Percentiles rank a stretch among this genome's conserved stretches.
Evolutionary conservation across 2,329 filamentous ascomycete genomes (phyloP).

Genomic region (Bipolaris bicolor): DNA sequence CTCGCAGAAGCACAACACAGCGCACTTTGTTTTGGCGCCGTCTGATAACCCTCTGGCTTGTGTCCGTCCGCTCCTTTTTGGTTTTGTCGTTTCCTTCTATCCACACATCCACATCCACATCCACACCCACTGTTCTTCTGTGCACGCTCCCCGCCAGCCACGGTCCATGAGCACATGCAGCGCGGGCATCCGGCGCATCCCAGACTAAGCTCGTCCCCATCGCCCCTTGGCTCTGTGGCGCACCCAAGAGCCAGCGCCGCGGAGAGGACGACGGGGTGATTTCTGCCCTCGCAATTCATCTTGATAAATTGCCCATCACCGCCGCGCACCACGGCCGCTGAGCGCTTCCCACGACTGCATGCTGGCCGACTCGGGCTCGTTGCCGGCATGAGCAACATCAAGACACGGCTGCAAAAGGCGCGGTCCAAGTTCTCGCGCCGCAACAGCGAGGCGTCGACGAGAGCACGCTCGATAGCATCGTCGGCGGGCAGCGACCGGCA

Average conservation of each 20-base stretch:
- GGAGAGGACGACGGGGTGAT: not conserved
- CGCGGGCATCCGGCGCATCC: not conserved
- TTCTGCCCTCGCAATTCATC: too few species aligned
- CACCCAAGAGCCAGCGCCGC: not conserved
- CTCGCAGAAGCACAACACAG: constrained; percentile 19
- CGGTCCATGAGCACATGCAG: constrained; percentile 10
- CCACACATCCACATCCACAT: not conserved
- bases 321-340: constrained; percentile 6
- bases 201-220: not conserved
- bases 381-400: constrained; percentile 44
- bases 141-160: not conserved
- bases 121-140: not conserved
- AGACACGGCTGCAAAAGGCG: constrained; percentile 41
- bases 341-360: constrained; percentile 20
- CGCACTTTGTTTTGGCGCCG: constrained; percentile 15
- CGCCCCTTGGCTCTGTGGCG: not conserved
- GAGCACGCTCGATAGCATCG: constrained; percentile 31
- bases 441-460: constrained; percentile 35
- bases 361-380: constrained; percentile 29
- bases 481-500: constrained; percentile 35
- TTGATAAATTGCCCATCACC: not conserved
- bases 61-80: constrained; percentile 8
- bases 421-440: constrained; percentile 40
- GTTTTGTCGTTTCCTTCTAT: not conserved
- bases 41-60: not conserved